Base-by-base conservation (phyloP, 306 rosid genomes). In the Inga oerstediana region DNA sequence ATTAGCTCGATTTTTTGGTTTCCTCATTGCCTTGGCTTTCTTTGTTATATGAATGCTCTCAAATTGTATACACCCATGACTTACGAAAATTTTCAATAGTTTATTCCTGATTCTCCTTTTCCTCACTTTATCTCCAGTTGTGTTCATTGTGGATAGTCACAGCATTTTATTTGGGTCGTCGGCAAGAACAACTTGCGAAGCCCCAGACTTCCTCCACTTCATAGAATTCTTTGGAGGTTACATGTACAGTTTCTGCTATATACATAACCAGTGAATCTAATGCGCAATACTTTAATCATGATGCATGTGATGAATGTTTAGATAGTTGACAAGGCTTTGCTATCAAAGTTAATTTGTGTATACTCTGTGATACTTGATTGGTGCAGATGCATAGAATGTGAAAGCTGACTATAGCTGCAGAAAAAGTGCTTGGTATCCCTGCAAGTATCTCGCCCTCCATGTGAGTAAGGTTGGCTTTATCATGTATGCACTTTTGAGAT, bases 151-250 rank as follows among this genome's bases (percentile, higher is more conserved):
- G 98, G 99, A 87, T 96, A 78, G 82, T 86, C 78, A 84, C 91
- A 5, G 99, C 97, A 44, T 88, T 90, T 83, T 91, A 83, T 84
- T 86, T 96, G 82, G 99, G 99, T 30, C 91, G 90, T 78, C 92
- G 90, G 56, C 99, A 94, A 86, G 83, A 67, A 51, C 92, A 89
- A 81, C 94, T 93, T 35, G 89, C 97, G 58, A 90, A 87, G 78
- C 84, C 84, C 62, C 88, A 75, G 62, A 52, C 72, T 6, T 82
- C 79, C 32, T 83, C 90, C 45, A 59, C 85, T 44, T 82, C 76
- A 73, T 90, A 86, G 82, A 68, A 76, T 80, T 62, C 27, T 66
- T 51, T 79, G 66, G 20, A 10, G 74, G 39, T 56, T 19, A 20
- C 34, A 43, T 59, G 35, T 84, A 66, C 58, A 17, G 72, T 54